These are phyloP conservation scores for Athelia sp. DNA, from an alignment of 1,284 basidiomycete species.

Conservation along the genomic window DNA sequence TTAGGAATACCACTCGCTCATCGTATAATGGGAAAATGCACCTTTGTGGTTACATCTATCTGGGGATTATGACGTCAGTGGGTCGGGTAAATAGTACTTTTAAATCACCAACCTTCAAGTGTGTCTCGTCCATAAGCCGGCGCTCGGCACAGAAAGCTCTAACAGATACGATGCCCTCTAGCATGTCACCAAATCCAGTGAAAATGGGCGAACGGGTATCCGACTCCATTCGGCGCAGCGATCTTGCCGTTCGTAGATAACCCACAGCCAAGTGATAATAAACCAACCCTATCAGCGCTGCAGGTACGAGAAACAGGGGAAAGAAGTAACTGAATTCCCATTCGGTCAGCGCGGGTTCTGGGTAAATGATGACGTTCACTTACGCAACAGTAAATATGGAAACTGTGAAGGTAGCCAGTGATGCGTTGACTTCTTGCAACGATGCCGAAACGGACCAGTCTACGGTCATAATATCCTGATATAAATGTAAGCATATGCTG, in stretches of 20 bases:
- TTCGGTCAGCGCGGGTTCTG: slow-evolving; percentile 6
- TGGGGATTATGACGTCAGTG: slow-evolving; percentile 24
- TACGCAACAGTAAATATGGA: slow-evolving; percentile 61
- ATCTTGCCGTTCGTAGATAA: slow-evolving; percentile 74
- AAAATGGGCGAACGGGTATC: slow-evolving; percentile 70
- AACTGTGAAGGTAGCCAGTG: slow-evolving; percentile 67
- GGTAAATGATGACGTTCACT: slow-evolving; percentile 16
- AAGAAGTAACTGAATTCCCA: slow-evolving; percentile 54
- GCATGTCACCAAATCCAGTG: slow-evolving; percentile 74
- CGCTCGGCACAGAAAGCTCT: slow-evolving; percentile 84
- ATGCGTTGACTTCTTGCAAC: slow-evolving; percentile 68
- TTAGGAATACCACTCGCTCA: slow-evolving; percentile 47
- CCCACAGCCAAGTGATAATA: slow-evolving; percentile 64
- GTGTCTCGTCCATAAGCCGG: slow-evolving; percentile 73
- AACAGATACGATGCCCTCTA: slow-evolving; percentile 81
- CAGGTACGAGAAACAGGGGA: slow-evolving; percentile 71
- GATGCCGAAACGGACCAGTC: slow-evolving; percentile 66
- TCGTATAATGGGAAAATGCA: slow-evolving; percentile 38
- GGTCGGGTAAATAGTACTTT: slow-evolving; percentile 54
- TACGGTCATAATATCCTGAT: slow-evolving; percentile 72
- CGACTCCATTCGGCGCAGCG: slow-evolving; percentile 76
- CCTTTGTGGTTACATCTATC: slow-evolving; percentile 63
- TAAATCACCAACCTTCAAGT: slow-evolving; percentile 70
- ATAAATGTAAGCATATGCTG: neutral
- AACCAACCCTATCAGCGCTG: slow-evolving; percentile 55